A percentile compares a stretch with the other conserved stretches of the same genome.
Evolutionary conservation across 495 filamentous ascomycete genomes (phyloP).

Genomic region (Annulohypoxylon stygium): DNA sequence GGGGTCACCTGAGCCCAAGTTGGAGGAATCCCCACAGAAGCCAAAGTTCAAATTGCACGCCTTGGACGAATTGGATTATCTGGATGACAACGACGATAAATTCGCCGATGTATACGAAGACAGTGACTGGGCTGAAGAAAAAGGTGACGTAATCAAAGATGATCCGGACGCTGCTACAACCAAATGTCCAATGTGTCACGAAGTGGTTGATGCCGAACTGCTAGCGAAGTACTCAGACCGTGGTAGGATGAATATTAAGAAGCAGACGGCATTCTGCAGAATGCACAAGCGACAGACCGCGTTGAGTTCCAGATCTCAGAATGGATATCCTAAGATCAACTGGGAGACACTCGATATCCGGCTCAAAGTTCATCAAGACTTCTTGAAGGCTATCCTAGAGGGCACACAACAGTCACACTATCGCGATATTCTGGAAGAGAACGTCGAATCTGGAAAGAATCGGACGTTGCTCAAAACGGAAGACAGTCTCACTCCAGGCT

Average conservation of each 20-base stretch:
- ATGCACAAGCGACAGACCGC: conserved; percentile 74
- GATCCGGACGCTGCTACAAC: conserved; percentile 20
- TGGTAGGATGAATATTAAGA: conserved; percentile 68
- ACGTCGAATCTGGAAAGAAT: conserved; percentile 70
- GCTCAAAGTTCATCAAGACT: conserved; percentile 66
- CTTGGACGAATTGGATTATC: conserved; percentile 42
- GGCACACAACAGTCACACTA: conserved; percentile 71
- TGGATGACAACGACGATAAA: conserved; percentile 39
- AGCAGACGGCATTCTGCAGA: conserved; percentile 78
- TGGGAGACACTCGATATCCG: conserved; percentile 78
- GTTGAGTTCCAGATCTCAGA: conserved; percentile 68
- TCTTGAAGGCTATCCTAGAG: conserved; percentile 70
- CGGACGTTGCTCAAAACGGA: conserved; percentile 70
- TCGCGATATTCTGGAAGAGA: conserved; percentile 69
- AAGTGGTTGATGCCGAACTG: conserved; percentile 66
- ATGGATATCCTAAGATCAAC: conserved; percentile 82
- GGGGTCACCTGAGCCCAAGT: conserved; percentile 11
- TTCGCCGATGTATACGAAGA: conserved; percentile 29
- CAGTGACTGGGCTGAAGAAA: conserved; percentile 37
- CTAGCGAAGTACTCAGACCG: conserved; percentile 61
- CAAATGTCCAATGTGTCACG: conserved; percentile 77
- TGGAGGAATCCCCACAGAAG: conserved; percentile 34
- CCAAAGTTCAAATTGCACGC: conserved; percentile 46
- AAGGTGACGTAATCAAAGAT: conserved; percentile 27
- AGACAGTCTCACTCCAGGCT: conserved; percentile 72